phyloP scores from a whole-genome alignment of 23 red algal genomes.

The Gracilaria caudata region DNA sequence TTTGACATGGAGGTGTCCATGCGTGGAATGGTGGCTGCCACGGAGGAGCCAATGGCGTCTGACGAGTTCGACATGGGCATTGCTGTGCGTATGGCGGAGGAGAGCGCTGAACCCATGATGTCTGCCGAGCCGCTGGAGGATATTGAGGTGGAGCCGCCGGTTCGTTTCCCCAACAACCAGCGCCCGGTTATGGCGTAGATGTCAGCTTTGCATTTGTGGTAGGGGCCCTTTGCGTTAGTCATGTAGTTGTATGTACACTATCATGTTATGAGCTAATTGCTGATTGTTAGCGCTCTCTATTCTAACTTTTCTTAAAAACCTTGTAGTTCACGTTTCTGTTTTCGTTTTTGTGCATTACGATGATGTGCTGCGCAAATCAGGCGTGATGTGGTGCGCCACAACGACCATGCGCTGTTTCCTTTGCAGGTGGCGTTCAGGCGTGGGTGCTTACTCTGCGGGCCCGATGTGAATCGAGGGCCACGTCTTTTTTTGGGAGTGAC shows the following conservation, averaged over 20 bases:
- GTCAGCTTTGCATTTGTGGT: neutral
- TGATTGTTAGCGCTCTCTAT: neutral
- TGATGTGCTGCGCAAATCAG: too few relatives aligned
- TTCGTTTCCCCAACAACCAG: neutral
- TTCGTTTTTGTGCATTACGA: neutral
- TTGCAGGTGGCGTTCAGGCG: too few relatives aligned
- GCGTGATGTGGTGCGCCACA: too few relatives aligned
- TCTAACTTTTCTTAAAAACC: neutral
- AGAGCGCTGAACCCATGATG: neutral
- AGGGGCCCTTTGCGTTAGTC: too few relatives aligned
- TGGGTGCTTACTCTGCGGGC: neutral
- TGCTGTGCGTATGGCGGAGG: neutral
- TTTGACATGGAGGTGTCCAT: neutral
- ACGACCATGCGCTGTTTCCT: too few relatives aligned
- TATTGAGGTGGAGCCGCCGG: neutral
- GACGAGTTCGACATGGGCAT: neutral
- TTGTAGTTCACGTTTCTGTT: neutral
- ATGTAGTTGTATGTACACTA: neutral
- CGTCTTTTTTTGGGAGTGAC: too few relatives aligned
- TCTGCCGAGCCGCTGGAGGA: neutral
- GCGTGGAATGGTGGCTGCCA: neutral
- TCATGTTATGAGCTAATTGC: too few relatives aligned
- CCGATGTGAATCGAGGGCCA: too few relatives aligned
- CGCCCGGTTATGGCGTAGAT: neutral
- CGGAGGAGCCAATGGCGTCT: neutral